Conservation (phyloP, 768 basidiomycete genomes). For the Kwoniella newhampshirensis region DNA sequence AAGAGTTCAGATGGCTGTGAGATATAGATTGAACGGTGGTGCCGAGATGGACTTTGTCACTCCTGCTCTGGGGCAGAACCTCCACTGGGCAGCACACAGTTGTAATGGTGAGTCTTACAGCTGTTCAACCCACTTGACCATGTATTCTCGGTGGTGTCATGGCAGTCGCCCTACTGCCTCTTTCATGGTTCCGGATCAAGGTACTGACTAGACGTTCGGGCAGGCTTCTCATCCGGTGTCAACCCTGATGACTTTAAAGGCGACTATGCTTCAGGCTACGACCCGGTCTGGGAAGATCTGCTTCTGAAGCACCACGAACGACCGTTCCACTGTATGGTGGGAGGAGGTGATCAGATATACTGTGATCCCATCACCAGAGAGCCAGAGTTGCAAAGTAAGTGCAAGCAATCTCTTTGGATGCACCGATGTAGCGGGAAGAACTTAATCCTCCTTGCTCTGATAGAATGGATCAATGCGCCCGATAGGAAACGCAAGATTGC, state of each 20-base stretch:
- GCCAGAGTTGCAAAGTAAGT: slow-evolving; percentile 51
- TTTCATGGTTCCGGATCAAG: too few relatives aligned
- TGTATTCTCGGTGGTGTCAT: too few relatives aligned
- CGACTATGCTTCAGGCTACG: slow-evolving; percentile 75
- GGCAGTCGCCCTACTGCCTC: too few relatives aligned
- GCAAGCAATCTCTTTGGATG: too few relatives aligned
- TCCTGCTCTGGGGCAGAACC: slow-evolving; percentile 74
- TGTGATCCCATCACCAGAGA: slow-evolving; percentile 73
- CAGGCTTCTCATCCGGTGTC: slow-evolving; percentile 64
- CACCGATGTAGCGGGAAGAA: neutral
- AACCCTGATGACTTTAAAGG: slow-evolving; percentile 77
- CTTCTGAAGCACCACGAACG: slow-evolving; percentile 71
- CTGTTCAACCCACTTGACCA: too few relatives aligned
- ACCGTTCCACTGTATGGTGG: slow-evolving; percentile 88
- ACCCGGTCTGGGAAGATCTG: slow-evolving; percentile 93
- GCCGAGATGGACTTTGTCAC: slow-evolving; percentile 76
- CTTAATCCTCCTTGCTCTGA: neutral
- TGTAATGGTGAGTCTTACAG: slow-evolving; percentile 46
- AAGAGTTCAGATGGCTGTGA: slow-evolving; percentile 69
- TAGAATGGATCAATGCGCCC: slow-evolving; percentile 69
- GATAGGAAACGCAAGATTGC: slow-evolving; percentile 64
- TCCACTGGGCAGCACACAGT: slow-evolving; percentile 81
- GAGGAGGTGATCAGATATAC: slow-evolving; percentile 88
- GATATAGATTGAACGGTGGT: slow-evolving; percentile 79
- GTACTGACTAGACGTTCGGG: neutral